phyloP scores from a whole-genome alignment of 306 rosid genomes.

The Aeschynomene evenia region DNA sequence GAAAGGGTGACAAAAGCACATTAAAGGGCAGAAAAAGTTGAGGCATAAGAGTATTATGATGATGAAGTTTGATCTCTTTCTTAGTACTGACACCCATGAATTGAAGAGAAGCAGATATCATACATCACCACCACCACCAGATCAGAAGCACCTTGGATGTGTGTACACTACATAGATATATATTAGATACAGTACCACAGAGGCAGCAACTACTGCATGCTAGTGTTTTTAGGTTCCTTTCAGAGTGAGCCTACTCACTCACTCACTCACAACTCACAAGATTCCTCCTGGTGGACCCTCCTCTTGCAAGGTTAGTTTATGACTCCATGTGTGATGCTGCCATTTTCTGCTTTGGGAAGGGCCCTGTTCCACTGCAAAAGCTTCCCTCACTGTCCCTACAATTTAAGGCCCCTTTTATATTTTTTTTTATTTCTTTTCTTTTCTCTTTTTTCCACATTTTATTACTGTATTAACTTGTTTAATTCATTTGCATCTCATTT shows the following conservation, averaged over 20 bases:
- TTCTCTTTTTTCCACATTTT: not conserved
- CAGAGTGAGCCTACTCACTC: conserved; percentile 35
- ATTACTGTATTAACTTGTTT: not conserved
- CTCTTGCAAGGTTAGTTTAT: conserved; percentile 42
- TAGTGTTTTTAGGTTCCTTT: conserved; percentile 38
- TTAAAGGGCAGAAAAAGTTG: conserved; percentile 27
- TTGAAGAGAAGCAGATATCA: conserved; percentile 42
- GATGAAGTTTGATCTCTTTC: conserved; percentile 38
- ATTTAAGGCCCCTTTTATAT: conserved; percentile 19
- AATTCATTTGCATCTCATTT: not conserved
- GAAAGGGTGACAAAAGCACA: conserved; percentile 39
- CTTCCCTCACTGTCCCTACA: conserved; percentile 45
- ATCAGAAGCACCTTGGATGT: conserved; percentile 25
- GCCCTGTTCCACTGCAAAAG: conserved; percentile 27
- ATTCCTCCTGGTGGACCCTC: conserved; percentile 62
- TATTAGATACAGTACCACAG: conserved; percentile 27
- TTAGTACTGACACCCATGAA: conserved; percentile 51
- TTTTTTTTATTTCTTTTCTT: not conserved
- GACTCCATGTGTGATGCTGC: conserved; percentile 73
- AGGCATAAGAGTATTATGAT: not conserved
- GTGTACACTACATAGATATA: not conserved
- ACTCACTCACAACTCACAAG: conserved; percentile 49
- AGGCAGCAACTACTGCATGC: conserved; percentile 45
- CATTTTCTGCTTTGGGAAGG: conserved; percentile 41
- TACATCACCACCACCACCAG: too few species aligned